Conservation (phyloP, 352 stramenopile genomes). For the Hyaloperonospora arabidopsidis region DNA sequence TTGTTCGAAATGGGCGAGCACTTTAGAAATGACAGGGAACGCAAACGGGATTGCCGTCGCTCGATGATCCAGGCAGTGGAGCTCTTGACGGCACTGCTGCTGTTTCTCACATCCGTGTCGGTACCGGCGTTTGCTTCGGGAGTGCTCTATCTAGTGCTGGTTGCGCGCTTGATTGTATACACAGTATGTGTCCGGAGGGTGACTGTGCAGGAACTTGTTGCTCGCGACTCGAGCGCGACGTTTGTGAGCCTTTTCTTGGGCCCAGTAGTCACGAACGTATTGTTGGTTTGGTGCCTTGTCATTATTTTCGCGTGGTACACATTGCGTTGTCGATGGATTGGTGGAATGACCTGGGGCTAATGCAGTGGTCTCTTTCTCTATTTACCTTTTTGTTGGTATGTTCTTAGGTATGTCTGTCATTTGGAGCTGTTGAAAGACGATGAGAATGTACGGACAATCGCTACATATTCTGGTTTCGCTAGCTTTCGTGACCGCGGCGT, state of each 20-base stretch:
- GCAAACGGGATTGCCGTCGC: constrained; percentile 21
- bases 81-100: constrained; percentile 35
- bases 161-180: constrained; percentile 55
- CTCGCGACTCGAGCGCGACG: constrained; percentile 18
- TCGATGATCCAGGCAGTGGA: constrained; percentile 37
- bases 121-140: constrained; percentile 49
- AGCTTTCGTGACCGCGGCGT: constrained; percentile 40
- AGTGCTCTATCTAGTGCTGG: constrained; percentile 51
- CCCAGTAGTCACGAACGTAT: constrained; percentile 25
- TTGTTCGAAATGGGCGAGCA: constrained; percentile 53
- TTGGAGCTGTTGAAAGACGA: constrained; percentile 35
- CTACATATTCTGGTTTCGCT: constrained; percentile 50
- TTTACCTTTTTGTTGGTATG: not conserved
- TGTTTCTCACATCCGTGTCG: constrained; percentile 55
- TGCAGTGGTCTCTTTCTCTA: not conserved
- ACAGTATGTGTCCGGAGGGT: constrained; percentile 59
- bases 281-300: constrained; percentile 40
- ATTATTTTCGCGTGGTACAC: constrained; percentile 43
- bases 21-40: constrained; percentile 25
- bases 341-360: not conserved
- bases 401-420: constrained; percentile 45
- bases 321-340: not conserved
- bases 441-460: constrained; percentile 27
- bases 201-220: constrained; percentile 45
- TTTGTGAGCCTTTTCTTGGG: constrained; percentile 47